phyloP scores from a whole-genome alignment of 345 rosid genomes.

The Eucalyptus pumila region DNA sequence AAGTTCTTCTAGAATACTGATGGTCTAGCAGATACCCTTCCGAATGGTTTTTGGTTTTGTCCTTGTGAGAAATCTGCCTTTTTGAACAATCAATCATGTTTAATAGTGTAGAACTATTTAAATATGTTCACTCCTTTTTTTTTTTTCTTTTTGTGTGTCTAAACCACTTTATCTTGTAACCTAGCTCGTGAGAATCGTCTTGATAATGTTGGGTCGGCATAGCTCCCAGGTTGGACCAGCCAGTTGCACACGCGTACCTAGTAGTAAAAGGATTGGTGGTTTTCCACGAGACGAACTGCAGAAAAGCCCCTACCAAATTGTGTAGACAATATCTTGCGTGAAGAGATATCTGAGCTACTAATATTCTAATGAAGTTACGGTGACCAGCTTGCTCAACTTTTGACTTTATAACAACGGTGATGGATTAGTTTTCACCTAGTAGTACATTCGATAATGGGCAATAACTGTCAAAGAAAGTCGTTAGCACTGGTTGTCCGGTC shows the following conservation, averaged over 20 bases:
- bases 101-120: not conserved
- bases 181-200: not conserved
- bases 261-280: not conserved
- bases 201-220: not conserved
- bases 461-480: not conserved
- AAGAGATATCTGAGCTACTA: not conserved
- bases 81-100: not conserved
- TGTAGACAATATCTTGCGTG: not conserved
- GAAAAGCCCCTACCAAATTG: not conserved
- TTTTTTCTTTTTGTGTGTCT: not conserved
- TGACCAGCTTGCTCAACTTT: not conserved
- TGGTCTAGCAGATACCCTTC: not conserved
- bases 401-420: not conserved
- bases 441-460: not conserved
- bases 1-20: not conserved
- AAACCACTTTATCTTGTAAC: not conserved
- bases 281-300: not conserved
- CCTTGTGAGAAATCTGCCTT: not conserved
- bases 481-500: too few species aligned
- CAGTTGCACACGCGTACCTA: not conserved
- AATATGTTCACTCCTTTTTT: not conserved
- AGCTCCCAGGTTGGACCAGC: rapidly evolving
- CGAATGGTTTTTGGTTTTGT: not conserved
- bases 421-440: not conserved
- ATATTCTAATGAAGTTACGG: not conserved